Percentiles rank a stretch among this genome's conserved stretches.
phyloP scores from a whole-genome alignment of 768 basidiomycete species.

The Strobilomyces echinocephalus region DNA sequence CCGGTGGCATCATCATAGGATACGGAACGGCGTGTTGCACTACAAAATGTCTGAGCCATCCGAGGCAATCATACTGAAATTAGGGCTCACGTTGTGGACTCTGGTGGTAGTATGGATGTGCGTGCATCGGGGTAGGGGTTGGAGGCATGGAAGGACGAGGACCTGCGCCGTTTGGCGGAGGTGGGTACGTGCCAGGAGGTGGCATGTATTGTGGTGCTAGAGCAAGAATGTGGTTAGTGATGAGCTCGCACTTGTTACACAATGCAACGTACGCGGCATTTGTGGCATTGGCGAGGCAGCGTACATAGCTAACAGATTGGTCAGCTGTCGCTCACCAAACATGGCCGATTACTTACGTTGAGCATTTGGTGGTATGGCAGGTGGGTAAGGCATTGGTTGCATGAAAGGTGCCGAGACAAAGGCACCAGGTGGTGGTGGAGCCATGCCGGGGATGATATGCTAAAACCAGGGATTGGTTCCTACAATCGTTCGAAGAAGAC shows the following conservation, averaged over 20 bases:
- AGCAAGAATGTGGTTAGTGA: conserved; percentile 5
- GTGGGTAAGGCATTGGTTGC: conserved; percentile 82
- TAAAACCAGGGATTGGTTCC: conserved; percentile 23
- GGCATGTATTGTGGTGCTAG: conserved; percentile 76
- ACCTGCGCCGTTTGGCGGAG: conserved; percentile 71
- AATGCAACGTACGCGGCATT: conserved; percentile 69
- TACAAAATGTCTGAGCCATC: conserved; percentile 35
- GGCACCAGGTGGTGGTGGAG: conserved; percentile 71
- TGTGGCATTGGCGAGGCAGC: conserved; percentile 76
- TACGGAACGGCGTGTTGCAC: conserved; percentile 85
- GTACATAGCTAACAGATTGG: conserved; percentile 61
- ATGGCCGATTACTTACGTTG: conserved; percentile 25
- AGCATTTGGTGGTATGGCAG: conserved; percentile 75
- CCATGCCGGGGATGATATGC: conserved; percentile 86
- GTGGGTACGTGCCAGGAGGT: conserved; percentile 71
- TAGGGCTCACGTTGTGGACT: conserved; percentile 71
- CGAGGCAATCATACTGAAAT: conserved; percentile 16
- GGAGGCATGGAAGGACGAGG: conserved; percentile 89
- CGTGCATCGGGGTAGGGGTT: conserved; percentile 81
- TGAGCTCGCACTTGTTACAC: background rate
- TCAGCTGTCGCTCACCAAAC: conserved; percentile 1
- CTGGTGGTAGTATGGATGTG: conserved; percentile 85
- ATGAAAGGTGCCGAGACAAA: conserved; percentile 81
- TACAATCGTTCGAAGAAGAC: background rate
- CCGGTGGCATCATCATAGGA: conserved; percentile 85